A percentile compares a stretch with the other conserved stretches of the same genome.
Conservation (phyloP, 768 basidiomycete genomes). For the Leccinum rimulosum region DNA sequence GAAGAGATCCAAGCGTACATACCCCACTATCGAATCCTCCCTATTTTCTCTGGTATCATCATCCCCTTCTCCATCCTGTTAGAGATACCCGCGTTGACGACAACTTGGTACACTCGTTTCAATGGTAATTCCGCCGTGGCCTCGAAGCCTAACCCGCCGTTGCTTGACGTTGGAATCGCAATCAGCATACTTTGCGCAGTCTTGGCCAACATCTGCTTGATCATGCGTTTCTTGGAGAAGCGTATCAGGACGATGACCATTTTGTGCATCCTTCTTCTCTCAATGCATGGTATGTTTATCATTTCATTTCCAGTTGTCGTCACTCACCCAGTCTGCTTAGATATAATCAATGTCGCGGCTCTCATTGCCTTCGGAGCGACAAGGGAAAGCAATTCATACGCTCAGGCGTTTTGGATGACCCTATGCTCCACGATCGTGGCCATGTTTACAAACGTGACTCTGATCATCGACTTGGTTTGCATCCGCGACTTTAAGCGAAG, state of each 20-base stretch:
- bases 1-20: slow-evolving; percentile 35
- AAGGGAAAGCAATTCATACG: slow-evolving; percentile 68
- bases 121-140: slow-evolving; percentile 40
- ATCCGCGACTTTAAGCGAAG: slow-evolving; percentile 63
- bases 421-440: slow-evolving; percentile 72
- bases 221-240: slow-evolving; percentile 71
- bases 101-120: slow-evolving; percentile 69
- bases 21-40: slow-evolving; percentile 61
- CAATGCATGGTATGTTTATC: slow-evolving; percentile 50
- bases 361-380: slow-evolving; percentile 61
- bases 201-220: slow-evolving; percentile 64
- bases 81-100: slow-evolving; percentile 77
- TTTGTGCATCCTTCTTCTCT: slow-evolving; percentile 55
- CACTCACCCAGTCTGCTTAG: slow-evolving; percentile 34
- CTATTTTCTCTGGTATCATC: slow-evolving; percentile 64
- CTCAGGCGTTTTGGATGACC: slow-evolving; percentile 73
- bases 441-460: slow-evolving; percentile 60
- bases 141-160: slow-evolving; percentile 47
- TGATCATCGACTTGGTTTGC: slow-evolving; percentile 57
- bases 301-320: not conserved
- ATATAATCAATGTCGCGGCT: slow-evolving; percentile 63
- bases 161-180: slow-evolving; percentile 60
- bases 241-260: slow-evolving; percentile 61
- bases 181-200: slow-evolving; percentile 69
- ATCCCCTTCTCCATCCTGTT: slow-evolving; percentile 80